Base-by-base conservation (phyloP, 495 filamentous ascomycete genomes). In the Tetracladium setigerum region DNA sequence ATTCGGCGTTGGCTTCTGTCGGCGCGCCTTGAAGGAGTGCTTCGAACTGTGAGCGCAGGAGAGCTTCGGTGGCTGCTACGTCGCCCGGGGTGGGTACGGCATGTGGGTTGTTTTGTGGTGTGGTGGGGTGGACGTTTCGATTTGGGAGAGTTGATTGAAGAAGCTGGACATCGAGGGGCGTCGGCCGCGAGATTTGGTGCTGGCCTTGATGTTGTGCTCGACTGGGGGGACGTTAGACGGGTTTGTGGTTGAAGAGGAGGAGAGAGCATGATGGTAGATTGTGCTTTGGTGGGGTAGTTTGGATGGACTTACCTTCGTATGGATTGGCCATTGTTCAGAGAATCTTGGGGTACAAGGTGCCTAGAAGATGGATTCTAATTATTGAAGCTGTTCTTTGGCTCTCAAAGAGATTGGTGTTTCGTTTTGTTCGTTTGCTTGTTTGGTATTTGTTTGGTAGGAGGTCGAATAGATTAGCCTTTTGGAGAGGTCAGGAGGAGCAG, bases 131-230 rank as follows among this genome's bases (percentile, higher is more conserved):
- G 67, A 64, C 14, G 70, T 75, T 47, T 70, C 67, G 50, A 86
- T 78, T 55, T 83, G 76, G 56, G 73, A 69, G 41, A 94, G 81
- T 40, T 83, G 81, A 36, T 82, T 70, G 70, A 84, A 89, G 78
- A 97, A 96, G 63, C 83, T 86, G 38, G 84, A 83, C 66, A 95
- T 84, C 68, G 95, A 87, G 32, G 88, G 80, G 38, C 86, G 86
- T 41, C 81, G 82, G 47, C 44, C 53, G 34, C 67, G 69, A 69
- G 55, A 53, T 44, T 67, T 53, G 27, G 59, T 37, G 50, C 49
- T 41, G 47, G 59, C 49, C 45, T 69, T 66, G 63, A 86, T 86
- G 61, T 83, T 84, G 72, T 96, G 90, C 64, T 95, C 90, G 60
- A 91, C 89, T 95, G 55, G 47, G 54, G 37, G 16, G 24, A 30